Conservation (phyloP, 2,329 filamentous ascomycete species). For the Aspergillus fischeri region DNA sequence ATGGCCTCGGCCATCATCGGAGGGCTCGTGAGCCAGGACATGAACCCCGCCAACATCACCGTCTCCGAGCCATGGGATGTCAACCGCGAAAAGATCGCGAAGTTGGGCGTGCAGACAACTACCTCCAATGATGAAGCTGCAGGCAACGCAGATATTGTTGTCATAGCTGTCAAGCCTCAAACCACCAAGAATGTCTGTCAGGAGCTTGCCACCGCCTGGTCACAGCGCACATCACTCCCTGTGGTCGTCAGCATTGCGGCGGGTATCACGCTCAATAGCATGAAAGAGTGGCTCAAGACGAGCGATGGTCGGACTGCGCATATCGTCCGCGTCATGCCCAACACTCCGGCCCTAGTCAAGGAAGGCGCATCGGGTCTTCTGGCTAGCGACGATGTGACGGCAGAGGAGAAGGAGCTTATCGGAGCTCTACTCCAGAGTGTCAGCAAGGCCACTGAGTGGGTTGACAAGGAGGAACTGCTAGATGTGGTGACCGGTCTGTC, state of each 20-base stretch:
- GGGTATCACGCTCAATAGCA: conserved; percentile 29
- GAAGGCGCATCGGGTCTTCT: conserved; percentile 31
- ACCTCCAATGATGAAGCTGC: conserved; percentile 27
- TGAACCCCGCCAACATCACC: conserved; percentile 28
- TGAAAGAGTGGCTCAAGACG: conserved; percentile 27
- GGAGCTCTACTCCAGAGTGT: conserved; percentile 26
- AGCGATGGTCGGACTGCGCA: conserved; percentile 22
- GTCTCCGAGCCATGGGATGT: conserved; percentile 35
- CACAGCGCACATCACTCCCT: conserved; percentile 20
- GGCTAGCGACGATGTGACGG: conserved; percentile 23
- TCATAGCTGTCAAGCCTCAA: conserved; percentile 34
- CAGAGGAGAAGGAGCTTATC: conserved; percentile 29
- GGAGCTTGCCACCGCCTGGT: conserved; percentile 28
- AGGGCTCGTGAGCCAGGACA: conserved; percentile 26
- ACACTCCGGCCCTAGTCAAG: conserved; percentile 30
- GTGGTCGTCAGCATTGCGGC: conserved; percentile 33
- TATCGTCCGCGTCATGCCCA: conserved; percentile 35
- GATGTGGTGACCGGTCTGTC: conserved; percentile 36
- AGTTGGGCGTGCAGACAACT: conserved; percentile 27
- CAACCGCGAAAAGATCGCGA: conserved; percentile 31
- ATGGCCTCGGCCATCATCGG: conserved; percentile 36
- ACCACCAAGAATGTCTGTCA: conserved; percentile 30
- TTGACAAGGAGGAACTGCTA: conserved; percentile 29
- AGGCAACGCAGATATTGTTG: conserved; percentile 26
- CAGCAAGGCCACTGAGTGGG: conserved; percentile 33